Percentiles rank a stretch among this genome's conserved stretches.
Conservation (phyloP, 495 filamentous ascomycete genomes). For the Talaromyces borbonicus region DNA sequence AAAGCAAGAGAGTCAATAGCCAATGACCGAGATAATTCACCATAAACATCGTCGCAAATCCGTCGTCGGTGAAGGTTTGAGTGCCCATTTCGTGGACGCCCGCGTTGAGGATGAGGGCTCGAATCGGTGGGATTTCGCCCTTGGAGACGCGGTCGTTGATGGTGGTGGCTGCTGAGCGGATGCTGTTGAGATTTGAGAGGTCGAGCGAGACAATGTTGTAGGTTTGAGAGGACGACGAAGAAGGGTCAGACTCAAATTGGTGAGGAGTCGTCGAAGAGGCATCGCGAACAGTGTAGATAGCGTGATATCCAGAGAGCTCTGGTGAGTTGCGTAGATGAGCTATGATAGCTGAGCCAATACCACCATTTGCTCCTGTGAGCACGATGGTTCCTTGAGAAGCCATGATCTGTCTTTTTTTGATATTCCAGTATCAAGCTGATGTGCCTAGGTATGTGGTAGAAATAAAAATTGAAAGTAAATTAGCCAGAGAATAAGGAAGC, state of each 20-base stretch:
- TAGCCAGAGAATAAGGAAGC: no score
- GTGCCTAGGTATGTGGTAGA: no score
- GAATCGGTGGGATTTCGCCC: constrained; percentile 30
- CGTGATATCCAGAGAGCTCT: constrained; percentile 19
- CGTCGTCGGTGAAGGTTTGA: constrained; percentile 31
- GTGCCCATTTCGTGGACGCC: constrained; percentile 22
- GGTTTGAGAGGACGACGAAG: constrained; percentile 11
- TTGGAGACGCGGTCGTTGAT: constrained; percentile 18
- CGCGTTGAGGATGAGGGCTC: constrained; percentile 35
- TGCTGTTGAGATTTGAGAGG: constrained; percentile 24
- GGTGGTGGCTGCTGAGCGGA: constrained; percentile 23
- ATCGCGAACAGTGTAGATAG: constrained; percentile 34
- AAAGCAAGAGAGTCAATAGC: constrained; percentile 29
- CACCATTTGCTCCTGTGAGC: constrained; percentile 38
- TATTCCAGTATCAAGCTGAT: not conserved
- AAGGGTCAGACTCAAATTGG: not conserved
- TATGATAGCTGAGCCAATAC: constrained; percentile 25
- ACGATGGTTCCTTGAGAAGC: constrained; percentile 22
- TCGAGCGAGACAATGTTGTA: constrained; percentile 30
- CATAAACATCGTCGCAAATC: constrained; percentile 34
- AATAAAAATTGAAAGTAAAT: no score
- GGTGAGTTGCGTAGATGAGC: constrained; percentile 22
- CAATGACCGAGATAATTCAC: constrained; percentile 38
- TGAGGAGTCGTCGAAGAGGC: constrained; percentile 6
- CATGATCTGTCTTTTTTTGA: not conserved